These are phyloP conservation scores for Venturia aucupariae DNA, from an alignment of 2,329 filamentous ascomycete species.

Conservation along the genomic window DNA sequence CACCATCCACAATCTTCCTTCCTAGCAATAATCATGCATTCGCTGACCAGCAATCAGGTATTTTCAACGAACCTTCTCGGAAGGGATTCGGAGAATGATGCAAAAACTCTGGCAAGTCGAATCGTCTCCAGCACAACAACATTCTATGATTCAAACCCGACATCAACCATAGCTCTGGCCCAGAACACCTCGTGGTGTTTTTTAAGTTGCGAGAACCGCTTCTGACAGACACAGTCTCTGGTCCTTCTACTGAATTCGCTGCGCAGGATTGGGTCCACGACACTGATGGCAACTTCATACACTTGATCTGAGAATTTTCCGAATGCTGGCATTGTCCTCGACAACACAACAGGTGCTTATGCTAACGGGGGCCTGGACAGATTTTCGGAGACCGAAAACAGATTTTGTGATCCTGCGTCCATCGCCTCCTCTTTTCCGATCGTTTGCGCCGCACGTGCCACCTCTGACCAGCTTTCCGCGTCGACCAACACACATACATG, in stretches of 20 bases:
- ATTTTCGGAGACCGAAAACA: neutral
- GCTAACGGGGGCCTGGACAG: neutral
- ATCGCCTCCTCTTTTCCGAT: neutral
- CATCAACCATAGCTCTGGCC: neutral
- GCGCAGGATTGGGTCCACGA: neutral
- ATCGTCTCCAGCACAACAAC: neutral
- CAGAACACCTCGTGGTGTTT: neutral
- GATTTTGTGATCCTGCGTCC: neutral
- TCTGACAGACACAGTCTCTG: neutral
- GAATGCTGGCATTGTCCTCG: neutral
- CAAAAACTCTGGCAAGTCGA: neutral
- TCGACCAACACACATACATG: neutral
- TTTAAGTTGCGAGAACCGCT: neutral
- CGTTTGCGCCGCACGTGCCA: neutral
- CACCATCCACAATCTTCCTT: neutral
- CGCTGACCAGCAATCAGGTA: neutral
- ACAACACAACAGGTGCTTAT: neutral
- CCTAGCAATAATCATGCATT: neutral
- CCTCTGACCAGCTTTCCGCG: neutral
- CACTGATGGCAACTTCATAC: neutral
- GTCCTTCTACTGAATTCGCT: neutral
- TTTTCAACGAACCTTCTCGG: neutral
- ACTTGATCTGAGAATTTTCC: neutral
- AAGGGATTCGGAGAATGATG: neutral
- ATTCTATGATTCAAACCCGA: neutral